Base-by-base conservation (phyloP, 768 basidiomycete genomes). In the Lyophyllum decastes region DNA sequence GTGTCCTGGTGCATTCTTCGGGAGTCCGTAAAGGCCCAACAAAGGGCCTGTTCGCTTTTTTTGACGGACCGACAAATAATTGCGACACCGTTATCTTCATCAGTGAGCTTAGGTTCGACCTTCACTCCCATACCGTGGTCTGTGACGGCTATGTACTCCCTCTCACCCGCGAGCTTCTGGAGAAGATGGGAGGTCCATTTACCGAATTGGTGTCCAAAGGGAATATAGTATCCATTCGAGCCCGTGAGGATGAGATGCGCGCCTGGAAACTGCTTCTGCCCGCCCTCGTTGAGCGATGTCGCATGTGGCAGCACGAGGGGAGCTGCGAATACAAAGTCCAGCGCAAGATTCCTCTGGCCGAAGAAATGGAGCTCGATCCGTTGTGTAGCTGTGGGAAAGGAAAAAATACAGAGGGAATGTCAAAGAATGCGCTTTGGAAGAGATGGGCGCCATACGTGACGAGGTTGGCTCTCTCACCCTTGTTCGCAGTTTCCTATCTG, bases 341-440 rank as follows among this genome's bases (percentile, higher is more conserved):
- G 38, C 72, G 55, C 49, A 27, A n/a, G 26, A 68, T 82, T 21
- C 82, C 83, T 0, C 67, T 79, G 3, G 68, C 70, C 27, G 62
- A 64, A 10, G 73, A 78, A 30, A 68, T 74, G 16, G 70, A 71
- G 1, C 66, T 68, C 33, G 64, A 64, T 9, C 82, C 83, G 0
- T 66, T 85, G 21, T 88, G 86, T 59, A 72, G 71, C 2, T 87
- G 86, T 48, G 85, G 85, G 1, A 66, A 68, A 35, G 84, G 83
- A 2, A 73, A 83, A 45, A 76, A 79, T 48, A 67, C 78, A 5
- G 52, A 55, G 40, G 77, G 71, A 2, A 66, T 61, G 0, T 76
- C 86, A 57, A 61, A 61, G 0, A 68, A 62, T 0, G 44, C 61
- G 12, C 59, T 63, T 10, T 85, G 81, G 80, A 68, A 69, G 57